Base-by-base conservation (phyloP, 2,329 filamentous ascomycete species). In the Pseudogymnoascus sp. region DNA sequence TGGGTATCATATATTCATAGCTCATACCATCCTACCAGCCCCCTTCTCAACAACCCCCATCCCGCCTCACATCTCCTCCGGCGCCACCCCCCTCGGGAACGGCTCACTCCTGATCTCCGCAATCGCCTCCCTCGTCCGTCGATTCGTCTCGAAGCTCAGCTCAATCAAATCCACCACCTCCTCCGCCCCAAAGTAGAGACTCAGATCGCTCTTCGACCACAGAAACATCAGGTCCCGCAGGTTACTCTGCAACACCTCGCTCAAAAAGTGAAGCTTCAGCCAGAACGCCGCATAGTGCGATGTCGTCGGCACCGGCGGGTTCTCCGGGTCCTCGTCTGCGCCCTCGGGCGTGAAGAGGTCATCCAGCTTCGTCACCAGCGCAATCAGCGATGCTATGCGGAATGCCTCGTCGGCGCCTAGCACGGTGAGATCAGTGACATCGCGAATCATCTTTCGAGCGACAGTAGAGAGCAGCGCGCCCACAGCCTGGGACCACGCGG, bases 171-270 rank as follows among this genome's bases (percentile, higher is more conserved):
- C 83, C 33, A 85, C 71, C 12, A 86, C 81, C 72, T 86, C 83
- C 3, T 78, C 77, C 6, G 74, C 76, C 0, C 79, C 76, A 65
- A 86, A 86, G 69, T 85, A 84, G 35, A 85, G 69, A 63, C 82
- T 84, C 39, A 87, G 73, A 69, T 86, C 83, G 70, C 82, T 83
- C 63, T 87, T 83, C 66, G 80, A 77, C 84, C 84, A 87, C 35
- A 87, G 70, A 63, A 76, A 85, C 61, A 76, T 77, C 60, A 87
- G 80, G 63, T 86, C 84, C 63, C 79, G 80, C 59, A 86, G 73
- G 66, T 86, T 85, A 65, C 82, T 85, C 73, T 87, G 83, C 64
- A 87, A 73, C 26, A 86, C 79, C 69, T 86, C 81, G 63, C 79
- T 80, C 15, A 87, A 74, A 65, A 82, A 86, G 71, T 85, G 82